A percentile compares a stretch with the other conserved stretches of the same genome.
These are phyloP conservation scores for Chloroidium sp. DNA, from an alignment of 163 green algal genomes.

Conservation along the genomic window DNA sequence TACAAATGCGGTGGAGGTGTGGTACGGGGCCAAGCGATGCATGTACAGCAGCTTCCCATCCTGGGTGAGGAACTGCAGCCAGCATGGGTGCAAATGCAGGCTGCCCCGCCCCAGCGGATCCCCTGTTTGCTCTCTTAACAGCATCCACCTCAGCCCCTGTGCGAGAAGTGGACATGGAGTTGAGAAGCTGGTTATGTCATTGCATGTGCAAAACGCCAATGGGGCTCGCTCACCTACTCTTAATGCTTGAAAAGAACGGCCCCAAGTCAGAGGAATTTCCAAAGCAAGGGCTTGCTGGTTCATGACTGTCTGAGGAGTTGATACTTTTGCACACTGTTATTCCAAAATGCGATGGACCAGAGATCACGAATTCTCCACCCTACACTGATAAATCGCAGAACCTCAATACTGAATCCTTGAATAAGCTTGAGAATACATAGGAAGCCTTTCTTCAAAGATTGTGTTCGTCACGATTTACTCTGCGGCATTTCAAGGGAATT, in stretches of 20 bases:
- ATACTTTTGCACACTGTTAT: no score
- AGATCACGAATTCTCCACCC: not conserved
- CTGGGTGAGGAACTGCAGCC: conserved; percentile 39
- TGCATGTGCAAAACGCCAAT: not conserved
- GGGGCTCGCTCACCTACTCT: not conserved
- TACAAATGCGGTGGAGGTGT: conserved; percentile 26
- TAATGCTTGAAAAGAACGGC: not conserved
- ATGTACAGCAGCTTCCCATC: conserved; percentile 31
- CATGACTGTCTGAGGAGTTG: no score
- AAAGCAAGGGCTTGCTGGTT: not conserved
- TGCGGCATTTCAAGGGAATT: not conserved
- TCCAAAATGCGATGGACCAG: not conserved
- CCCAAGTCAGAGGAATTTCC: not conserved
- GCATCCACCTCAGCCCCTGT: conserved; percentile 53
- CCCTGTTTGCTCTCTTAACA: conserved; percentile 37
- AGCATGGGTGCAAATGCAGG: conserved; percentile 44
- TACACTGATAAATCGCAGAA: not conserved
- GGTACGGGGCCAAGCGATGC: conserved; percentile 10
- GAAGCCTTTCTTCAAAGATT: no score
- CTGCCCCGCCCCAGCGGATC: conserved; percentile 35
- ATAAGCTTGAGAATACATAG: no score
- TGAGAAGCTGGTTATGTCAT: no score
- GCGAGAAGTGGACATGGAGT: not conserved
- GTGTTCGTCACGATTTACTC: no score
- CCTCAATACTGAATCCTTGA: not conserved